Evolutionary conservation across 257 asterid species (phyloP), one percentile per base, ranked within the genome.

Genomic region (Knoxia roxburghii): DNA sequence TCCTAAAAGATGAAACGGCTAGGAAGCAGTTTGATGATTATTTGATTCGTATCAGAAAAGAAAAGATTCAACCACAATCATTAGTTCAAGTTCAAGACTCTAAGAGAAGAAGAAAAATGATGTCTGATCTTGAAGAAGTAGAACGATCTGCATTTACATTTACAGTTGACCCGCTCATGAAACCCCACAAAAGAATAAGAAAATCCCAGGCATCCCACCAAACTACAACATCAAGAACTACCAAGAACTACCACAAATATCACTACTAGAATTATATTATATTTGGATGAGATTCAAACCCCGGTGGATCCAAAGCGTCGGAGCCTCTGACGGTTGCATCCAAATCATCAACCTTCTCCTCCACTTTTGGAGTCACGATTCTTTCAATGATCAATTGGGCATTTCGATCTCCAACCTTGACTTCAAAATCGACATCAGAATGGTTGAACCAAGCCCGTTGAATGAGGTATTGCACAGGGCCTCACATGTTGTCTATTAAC

Each of bases 101-200:
- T 53, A 90, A 90, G 83, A 89, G 91, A 26, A 89, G 91, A 26
- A 67, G 79, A 15, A 90, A 83, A 74, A 84, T 90, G 97, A 84
- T 82, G 95, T 82, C 94, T 7, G 91, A 85, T 77, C 94, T 90
- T 65, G 94, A 85, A 71, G 86, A 81, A 73, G 83, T 94, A 72
- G 94, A 90, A 62, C 80, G 84, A 14, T 68, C 84, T 29, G 90
- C 41, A 3, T n/a, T n/a, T n/a, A 9, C 89, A 59, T 89, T 80
- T 73, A 73, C 84, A 65, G 77, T 63, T 45, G 90, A 84, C 72
- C 80, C 83, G 23, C 59, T 3, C 21, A 12, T 35, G 30, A 82
- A 69, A 68, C 85, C 88, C 58, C 86, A n/a, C n/a, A n/a, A n/a
- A n/a, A n/a, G n/a, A n/a, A n/a, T n/a, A n/a, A n/a, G n/a, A n/a